These are phyloP conservation scores for Cyclotella kingstonii DNA, from an alignment of 108 stramenopile species.

Conservation along the genomic window DNA sequence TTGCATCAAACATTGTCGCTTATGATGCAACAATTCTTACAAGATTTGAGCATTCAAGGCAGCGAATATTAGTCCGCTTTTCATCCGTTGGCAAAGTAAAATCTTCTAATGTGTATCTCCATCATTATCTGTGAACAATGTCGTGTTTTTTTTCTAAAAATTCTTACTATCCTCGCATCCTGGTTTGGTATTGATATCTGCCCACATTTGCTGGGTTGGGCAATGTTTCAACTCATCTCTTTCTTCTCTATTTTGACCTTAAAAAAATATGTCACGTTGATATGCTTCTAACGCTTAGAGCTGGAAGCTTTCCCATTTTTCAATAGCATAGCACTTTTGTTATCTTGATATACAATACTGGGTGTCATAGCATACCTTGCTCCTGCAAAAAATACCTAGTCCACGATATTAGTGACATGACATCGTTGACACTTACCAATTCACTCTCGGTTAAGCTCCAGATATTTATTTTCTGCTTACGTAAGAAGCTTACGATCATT, in stretches of 20 bases:
- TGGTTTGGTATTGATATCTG: neutral
- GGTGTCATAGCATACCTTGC: neutral
- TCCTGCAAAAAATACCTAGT: neutral
- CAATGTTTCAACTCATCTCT: neutral
- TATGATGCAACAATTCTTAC: too few species aligned
- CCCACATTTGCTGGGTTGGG: neutral
- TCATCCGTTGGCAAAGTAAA: too few species aligned
- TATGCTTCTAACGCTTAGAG: neutral
- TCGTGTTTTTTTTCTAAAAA: too few species aligned
- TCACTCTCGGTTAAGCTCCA: neutral
- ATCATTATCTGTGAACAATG: too few species aligned
- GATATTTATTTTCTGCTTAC: neutral
- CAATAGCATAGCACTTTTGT: neutral
- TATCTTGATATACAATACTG: neutral
- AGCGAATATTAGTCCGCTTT: too few species aligned
- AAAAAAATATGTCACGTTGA: too few species aligned
- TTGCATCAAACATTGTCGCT: too few species aligned
- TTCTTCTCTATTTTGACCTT: neutral
- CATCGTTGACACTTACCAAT: neutral
- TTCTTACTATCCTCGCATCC: too few species aligned
- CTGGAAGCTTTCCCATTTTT: neutral
- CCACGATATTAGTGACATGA: neutral
- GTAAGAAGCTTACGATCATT: neutral
- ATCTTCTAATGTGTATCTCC: too few species aligned
- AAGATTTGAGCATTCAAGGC: too few species aligned